Evolutionary conservation across 2,329 filamentous ascomycete genomes (phyloP).

Genomic region (Cladophialophora bantiana): DNA sequence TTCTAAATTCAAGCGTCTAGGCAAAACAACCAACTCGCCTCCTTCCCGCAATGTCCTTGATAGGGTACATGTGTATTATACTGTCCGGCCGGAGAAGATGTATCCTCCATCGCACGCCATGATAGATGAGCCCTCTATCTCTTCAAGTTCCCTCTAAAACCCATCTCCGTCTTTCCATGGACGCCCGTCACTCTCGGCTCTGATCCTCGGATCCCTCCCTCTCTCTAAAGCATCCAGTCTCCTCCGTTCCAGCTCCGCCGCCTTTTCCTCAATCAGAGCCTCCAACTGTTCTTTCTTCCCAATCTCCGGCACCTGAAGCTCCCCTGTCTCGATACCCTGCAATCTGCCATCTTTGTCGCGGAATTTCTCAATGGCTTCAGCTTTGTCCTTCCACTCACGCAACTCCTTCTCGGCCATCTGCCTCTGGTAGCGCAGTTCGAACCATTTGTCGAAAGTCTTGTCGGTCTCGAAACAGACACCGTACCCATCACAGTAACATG

Average conservation of each 20-base stretch:
- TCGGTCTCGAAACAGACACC: constrained; percentile 66
- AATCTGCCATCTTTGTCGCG: constrained; percentile 23
- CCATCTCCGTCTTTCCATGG: constrained; percentile 64
- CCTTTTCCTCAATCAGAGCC: constrained; percentile 53
- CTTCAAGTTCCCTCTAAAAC: constrained; percentile 48
- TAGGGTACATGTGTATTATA: too few species aligned
- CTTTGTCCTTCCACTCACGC: constrained; percentile 50
- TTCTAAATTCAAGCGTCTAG: too few species aligned
- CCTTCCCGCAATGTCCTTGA: too few species aligned
- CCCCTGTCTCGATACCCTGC: constrained; percentile 33
- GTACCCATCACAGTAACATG: constrained; percentile 70
- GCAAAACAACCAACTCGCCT: too few species aligned
- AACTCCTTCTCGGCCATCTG: constrained; percentile 52
- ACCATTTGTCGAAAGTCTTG: constrained; percentile 57
- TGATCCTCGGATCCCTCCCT: constrained; percentile 59
- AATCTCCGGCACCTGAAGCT: constrained; percentile 34
- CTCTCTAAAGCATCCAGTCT: constrained; percentile 56
- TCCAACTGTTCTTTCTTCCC: constrained; percentile 53
- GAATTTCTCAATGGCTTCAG: constrained; percentile 46
- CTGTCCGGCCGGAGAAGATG: too few species aligned
- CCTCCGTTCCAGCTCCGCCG: constrained; percentile 51
- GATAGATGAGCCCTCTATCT: not conserved
- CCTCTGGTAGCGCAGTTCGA: constrained; percentile 54
- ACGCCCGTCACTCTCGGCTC: constrained; percentile 62
- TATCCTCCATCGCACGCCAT: too few species aligned